Percentiles rank a stretch among this genome's conserved stretches.
These are phyloP conservation scores for Chaetomium strumarium DNA, from an alignment of 2,329 filamentous ascomycete species.

Conservation along the genomic window DNA sequence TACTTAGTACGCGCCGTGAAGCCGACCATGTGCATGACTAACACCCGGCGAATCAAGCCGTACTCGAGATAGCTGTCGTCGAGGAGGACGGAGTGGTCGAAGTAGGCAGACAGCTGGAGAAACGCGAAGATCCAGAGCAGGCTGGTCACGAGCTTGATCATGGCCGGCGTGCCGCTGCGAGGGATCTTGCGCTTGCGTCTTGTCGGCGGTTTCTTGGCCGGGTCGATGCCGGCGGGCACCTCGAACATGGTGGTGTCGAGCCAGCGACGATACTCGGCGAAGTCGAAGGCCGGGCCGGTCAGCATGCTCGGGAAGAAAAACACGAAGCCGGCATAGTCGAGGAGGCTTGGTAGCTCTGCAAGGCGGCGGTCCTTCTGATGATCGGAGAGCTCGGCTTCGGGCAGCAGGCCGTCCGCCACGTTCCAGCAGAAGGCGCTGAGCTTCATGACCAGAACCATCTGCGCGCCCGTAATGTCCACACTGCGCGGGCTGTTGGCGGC, in stretches of 20 bases:
- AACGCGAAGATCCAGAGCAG: conserved; percentile 75
- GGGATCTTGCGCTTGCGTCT: conserved; percentile 90
- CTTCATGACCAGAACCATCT: conserved; percentile 99
- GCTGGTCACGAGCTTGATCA: conserved; percentile 67
- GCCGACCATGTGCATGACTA: conserved; percentile 76
- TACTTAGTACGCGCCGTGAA: conserved; percentile 84
- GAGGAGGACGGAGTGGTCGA: conserved; percentile 58
- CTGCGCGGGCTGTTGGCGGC: conserved; percentile 56
- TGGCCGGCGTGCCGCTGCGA: conserved; percentile 78
- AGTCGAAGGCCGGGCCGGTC: conserved; percentile 90
- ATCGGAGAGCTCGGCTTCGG: conserved; percentile 73
- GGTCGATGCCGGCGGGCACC: conserved; percentile 72
- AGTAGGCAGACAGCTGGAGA: conserved; percentile 64
- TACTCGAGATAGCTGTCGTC: conserved; percentile 61
- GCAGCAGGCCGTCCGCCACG: conserved; percentile 81
- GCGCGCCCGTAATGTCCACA: conserved; percentile 87
- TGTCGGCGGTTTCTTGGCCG: conserved; percentile 76
- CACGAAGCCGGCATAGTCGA: conserved; percentile 87
- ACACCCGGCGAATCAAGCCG: conserved; percentile 66
- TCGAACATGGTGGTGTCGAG: conserved; percentile 95
- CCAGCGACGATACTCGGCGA: conserved; percentile 85
- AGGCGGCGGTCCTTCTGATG: conserved; percentile 80
- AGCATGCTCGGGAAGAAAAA: conserved; percentile 92
- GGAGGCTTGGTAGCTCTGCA: conserved; percentile 61
- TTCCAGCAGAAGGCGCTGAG: conserved; percentile 97